A percentile compares a stretch with the other conserved stretches of the same genome.
These are phyloP conservation scores for Iris macrosiphon DNA, from an alignment of 106 monocot genomes.

Conservation along the genomic window DNA sequence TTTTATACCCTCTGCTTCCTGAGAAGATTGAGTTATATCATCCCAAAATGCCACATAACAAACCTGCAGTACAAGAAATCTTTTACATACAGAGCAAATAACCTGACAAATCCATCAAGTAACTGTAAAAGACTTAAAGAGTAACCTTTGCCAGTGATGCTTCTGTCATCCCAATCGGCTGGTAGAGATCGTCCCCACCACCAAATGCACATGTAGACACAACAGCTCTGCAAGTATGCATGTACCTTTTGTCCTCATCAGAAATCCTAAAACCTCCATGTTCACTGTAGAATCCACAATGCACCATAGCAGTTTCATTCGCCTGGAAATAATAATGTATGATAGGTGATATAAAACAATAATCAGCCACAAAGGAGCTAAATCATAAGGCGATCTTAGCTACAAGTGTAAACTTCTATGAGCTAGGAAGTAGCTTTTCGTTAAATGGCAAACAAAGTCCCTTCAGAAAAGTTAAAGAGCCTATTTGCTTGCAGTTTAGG, in stretches of 20 bases:
- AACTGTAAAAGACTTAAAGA: not conserved
- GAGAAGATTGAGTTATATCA: constrained; percentile 72
- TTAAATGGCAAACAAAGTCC: no score
- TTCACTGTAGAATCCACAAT: constrained; percentile 94
- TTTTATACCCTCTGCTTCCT: constrained; percentile 57
- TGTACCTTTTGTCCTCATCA: constrained; percentile 67
- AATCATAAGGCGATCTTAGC: not conserved
- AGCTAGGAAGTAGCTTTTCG: not conserved
- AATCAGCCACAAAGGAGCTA: not conserved
- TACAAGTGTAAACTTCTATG: no score
- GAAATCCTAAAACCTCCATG: constrained; percentile 74
- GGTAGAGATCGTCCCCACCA: constrained; percentile 92
- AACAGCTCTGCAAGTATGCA: constrained; percentile 75
- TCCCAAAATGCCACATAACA: constrained; percentile 99
- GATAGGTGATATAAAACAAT: not conserved
- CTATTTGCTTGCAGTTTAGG: no score
- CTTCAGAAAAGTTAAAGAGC: not conserved
- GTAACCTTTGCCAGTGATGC: constrained; percentile 63
- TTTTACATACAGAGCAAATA: not conserved
- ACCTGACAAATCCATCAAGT: not conserved
- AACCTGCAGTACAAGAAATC: constrained; percentile 38
- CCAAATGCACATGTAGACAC: constrained; percentile 97
- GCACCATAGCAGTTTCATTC: constrained; percentile 49
- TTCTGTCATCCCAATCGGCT: constrained; percentile 94
- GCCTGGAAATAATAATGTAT: constrained; percentile 36